Base-by-base conservation (phyloP, 192 early-diverging fungal species). In the Umbelopsis ramanniana region DNA sequence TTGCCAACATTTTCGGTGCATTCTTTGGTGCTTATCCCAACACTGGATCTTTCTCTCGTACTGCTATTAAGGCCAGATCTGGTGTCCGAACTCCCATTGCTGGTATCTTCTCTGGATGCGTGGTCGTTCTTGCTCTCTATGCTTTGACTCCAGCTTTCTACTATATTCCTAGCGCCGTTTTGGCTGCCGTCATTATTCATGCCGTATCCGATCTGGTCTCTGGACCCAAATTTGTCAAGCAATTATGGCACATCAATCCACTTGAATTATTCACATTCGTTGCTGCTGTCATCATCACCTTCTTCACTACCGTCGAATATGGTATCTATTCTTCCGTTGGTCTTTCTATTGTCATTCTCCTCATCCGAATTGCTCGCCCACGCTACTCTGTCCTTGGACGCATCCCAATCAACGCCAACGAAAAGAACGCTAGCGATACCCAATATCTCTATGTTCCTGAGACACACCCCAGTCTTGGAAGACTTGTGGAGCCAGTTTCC, bases 11-110 rank as follows among this genome's bases (percentile, higher is more conserved):
- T 29, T 67, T 91, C 71, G 92, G 90, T 15, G 90, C 93, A 17
- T 95, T 97, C 80, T 91, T 98, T 79, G 90, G 57, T 84, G 93
- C 86, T 9, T 96, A 92, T 83, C 91, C 95, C 17, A 90, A 93
- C 8, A 97, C 96, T 33, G 96, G 95, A 26, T 96, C 94, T 10
- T 97, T 98, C 85, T 96, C 94, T 9, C 92, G 95, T 67, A 93
- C 93, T 0, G 93, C 94, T n/a, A 91, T 97, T 74, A 91, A 95
- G 73, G 84, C 91, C 45, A 83, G 88, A 55, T 92, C 93, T 8
- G 95, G 95, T 12, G 93, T 91, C 9, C 85, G 88, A 68, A 91
- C 92, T 1, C 93, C 93, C 4, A 74, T 92, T 52, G 92, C 92
- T 15, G 89, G 90, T 63, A 79, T 93, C 52, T 84, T 94, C 75